Percentiles rank a stretch among this genome's conserved stretches.
These are phyloP conservation scores for Grigorovia transvaalensis DNA, from an alignment of 805 yeast species.

Conservation along the genomic window DNA sequence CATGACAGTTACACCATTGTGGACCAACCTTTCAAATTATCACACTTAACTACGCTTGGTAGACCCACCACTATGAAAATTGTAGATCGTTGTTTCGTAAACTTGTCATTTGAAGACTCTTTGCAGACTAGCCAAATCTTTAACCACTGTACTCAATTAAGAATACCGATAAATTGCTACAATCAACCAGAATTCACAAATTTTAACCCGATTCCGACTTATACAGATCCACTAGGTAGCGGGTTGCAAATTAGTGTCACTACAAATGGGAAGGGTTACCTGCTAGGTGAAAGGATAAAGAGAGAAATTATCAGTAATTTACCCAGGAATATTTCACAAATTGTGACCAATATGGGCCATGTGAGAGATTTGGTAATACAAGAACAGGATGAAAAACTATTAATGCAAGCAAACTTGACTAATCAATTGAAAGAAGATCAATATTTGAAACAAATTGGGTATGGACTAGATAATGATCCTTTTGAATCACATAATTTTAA, in stretches of 20 bases:
- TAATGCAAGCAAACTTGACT: neutral
- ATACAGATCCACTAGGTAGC: slow-evolving; percentile 46
- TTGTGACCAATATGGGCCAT: slow-evolving; percentile 60
- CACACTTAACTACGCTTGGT: slow-evolving; percentile 48
- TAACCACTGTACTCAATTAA: slow-evolving; percentile 41
- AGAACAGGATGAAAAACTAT: slow-evolving; percentile 32
- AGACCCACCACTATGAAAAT: slow-evolving; percentile 49
- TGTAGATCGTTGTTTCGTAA: slow-evolving; percentile 71
- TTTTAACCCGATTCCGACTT: slow-evolving; percentile 66
- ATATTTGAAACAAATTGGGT: slow-evolving; percentile 19
- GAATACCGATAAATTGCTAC: slow-evolving; percentile 77
- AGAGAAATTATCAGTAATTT: slow-evolving; percentile 57
- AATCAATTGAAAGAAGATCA: neutral
- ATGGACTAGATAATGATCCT: slow-evolving; percentile 55
- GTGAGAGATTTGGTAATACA: slow-evolving; percentile 46
- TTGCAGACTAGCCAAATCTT: slow-evolving; percentile 34
- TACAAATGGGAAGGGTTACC: slow-evolving; percentile 84
- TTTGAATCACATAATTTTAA: slow-evolving; percentile 52
- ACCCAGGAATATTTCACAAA: slow-evolving; percentile 60
- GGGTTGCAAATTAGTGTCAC: slow-evolving; percentile 70
- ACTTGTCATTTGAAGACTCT: slow-evolving; percentile 29
- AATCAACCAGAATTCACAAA: slow-evolving; percentile 66
- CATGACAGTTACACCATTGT: slow-evolving; percentile 22
- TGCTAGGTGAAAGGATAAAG: slow-evolving; percentile 68
- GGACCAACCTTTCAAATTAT: slow-evolving; percentile 28